Evolutionary conservation across 352 stramenopile genomes (phyloP).

Genomic region (Phytophthora sp.): DNA sequence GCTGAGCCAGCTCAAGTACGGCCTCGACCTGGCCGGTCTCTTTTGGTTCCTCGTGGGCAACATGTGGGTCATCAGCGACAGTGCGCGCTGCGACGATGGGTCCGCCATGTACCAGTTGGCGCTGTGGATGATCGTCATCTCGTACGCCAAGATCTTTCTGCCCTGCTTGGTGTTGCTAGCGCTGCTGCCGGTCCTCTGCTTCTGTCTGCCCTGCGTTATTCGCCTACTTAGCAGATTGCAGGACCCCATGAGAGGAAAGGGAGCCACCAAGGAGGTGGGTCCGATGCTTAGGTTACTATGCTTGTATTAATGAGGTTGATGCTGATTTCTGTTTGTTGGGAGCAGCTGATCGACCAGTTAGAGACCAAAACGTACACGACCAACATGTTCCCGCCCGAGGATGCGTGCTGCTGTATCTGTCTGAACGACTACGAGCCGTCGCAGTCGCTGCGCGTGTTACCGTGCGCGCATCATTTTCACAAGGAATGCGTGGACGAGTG

Average conservation of each 20-base stretch:
- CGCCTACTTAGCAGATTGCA: slow-evolving; percentile 90
- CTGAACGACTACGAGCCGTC: slow-evolving; percentile 87
- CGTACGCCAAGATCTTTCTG: slow-evolving; percentile 94
- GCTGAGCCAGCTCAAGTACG: slow-evolving; percentile 84
- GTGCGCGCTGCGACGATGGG: slow-evolving; percentile 78
- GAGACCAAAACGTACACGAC: slow-evolving; percentile 60
- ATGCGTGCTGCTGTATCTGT: slow-evolving; percentile 93
- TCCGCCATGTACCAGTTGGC: slow-evolving; percentile 83
- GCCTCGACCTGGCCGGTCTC: slow-evolving; percentile 70
- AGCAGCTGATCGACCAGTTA: slow-evolving; percentile 71
- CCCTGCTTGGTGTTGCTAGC: slow-evolving; percentile 91
- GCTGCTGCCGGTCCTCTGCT: slow-evolving; percentile 92
- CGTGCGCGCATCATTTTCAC: slow-evolving; percentile 96
- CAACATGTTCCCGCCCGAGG: slow-evolving; percentile 76
- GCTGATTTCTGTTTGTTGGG: slow-evolving; percentile 15
- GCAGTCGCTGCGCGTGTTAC: slow-evolving; percentile 93
- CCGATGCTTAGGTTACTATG: not conserved
- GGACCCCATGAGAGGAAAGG: slow-evolving; percentile 88
- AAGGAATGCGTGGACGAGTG: slow-evolving; percentile 92
- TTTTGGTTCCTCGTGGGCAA: slow-evolving; percentile 91
- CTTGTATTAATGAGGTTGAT: not conserved
- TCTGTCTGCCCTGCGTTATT: slow-evolving; percentile 94
- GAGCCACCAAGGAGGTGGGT: slow-evolving; percentile 75
- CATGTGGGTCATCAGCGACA: slow-evolving; percentile 90
- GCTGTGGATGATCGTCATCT: slow-evolving; percentile 93